A percentile compares a stretch with the other conserved stretches of the same genome.
Evolutionary conservation across 306 rosid genomes (phyloP).

Genomic region (Quercus mongolica): DNA sequence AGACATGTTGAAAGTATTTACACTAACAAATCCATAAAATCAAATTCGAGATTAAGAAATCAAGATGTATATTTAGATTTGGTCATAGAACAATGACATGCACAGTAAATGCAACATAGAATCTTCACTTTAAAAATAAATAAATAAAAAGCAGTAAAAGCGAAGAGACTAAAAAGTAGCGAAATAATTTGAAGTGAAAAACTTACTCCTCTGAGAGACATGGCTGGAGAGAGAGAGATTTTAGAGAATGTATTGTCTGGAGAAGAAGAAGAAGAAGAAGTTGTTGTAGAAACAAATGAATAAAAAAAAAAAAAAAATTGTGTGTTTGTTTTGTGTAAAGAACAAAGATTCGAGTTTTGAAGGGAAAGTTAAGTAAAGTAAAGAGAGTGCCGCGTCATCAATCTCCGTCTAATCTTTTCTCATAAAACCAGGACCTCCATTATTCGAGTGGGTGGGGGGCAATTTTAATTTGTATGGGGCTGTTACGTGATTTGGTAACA

Average conservation of each 20-base stretch:
- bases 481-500: not conserved
- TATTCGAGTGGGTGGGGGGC: not conserved
- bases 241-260: conserved; percentile 7
- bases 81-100: not conserved
- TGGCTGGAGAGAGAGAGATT: conserved; percentile 23
- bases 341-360: conserved; percentile 5
- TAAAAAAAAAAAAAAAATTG: not conserved
- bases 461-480: not conserved
- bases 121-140: too few species aligned
- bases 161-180: not conserved
- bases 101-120: not conserved
- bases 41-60: not conserved
- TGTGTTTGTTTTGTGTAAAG: not conserved
- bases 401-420: not conserved
- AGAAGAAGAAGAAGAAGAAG: conserved; percentile 17
- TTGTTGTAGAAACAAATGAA: not conserved
- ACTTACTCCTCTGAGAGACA: conserved; percentile 67
- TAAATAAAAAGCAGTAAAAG: not conserved
- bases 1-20: not conserved
- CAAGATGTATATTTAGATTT: not conserved
- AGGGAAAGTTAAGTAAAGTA: not conserved
- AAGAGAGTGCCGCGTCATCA: not conserved
- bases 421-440: not conserved
- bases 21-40: not conserved
- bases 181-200: conserved; percentile 3